These are phyloP conservation scores for Chlorencoelia australis DNA, from an alignment of 2,329 filamentous ascomycete species.

Conservation along the genomic window DNA sequence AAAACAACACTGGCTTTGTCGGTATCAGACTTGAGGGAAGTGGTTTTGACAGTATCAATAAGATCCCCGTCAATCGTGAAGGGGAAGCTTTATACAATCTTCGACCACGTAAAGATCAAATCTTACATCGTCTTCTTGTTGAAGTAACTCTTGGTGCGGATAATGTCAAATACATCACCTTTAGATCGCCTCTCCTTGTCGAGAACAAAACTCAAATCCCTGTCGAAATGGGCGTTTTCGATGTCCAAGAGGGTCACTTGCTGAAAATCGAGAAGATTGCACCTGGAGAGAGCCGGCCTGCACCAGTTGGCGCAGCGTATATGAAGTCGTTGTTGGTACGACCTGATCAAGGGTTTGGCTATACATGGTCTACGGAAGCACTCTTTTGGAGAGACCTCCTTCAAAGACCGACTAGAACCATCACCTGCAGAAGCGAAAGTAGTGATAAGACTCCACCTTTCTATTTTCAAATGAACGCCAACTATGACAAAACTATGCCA, in stretches of 20 bases:
- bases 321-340: slow-evolving; percentile 81
- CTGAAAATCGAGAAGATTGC: slow-evolving; percentile 97
- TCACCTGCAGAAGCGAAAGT: slow-evolving; percentile 80
- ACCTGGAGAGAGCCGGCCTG: slow-evolving; percentile 80
- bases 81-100: slow-evolving; percentile 86
- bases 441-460: slow-evolving; percentile 72
- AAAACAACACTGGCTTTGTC: slow-evolving; percentile 70
- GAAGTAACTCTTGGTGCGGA: slow-evolving; percentile 85
- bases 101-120: slow-evolving; percentile 73
- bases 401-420: slow-evolving; percentile 71
- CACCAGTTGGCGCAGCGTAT: slow-evolving; percentile 84
- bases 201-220: slow-evolving; percentile 97
- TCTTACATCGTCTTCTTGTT: slow-evolving; percentile 82
- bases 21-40: slow-evolving; percentile 82
- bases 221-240: slow-evolving; percentile 85
- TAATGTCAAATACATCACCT: slow-evolving; percentile 96
- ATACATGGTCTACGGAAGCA: slow-evolving; percentile 83
- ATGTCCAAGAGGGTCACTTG: slow-evolving; percentile 74
- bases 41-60: slow-evolving; percentile 82
- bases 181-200: slow-evolving; percentile 81
- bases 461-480: slow-evolving; percentile 91
- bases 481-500: slow-evolving; percentile 75
- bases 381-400: slow-evolving; percentile 91
- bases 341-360: slow-evolving; percentile 93
- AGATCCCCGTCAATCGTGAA: slow-evolving; percentile 85